Base-by-base conservation (phyloP, 164 flowering plant species). In the Berberis vulgaris region DNA sequence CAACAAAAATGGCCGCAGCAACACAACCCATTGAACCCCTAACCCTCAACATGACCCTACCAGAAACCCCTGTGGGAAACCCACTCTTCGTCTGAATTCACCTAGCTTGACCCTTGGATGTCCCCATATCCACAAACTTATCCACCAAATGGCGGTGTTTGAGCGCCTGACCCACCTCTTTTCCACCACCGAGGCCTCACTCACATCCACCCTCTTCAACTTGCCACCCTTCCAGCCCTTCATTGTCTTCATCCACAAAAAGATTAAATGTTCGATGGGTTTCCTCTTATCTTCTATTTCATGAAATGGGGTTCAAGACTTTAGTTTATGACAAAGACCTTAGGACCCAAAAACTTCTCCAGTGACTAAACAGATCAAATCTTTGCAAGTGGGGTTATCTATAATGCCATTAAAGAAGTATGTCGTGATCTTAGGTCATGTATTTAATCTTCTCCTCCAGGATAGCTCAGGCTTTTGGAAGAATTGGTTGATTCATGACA, bases 81-180 rank as follows among this genome's bases (percentile, higher is more conserved):
- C 53, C 54, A 2, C 49, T 68, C 10, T 60, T 64, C 62, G 54
- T 79, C 69, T 71, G 90, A 41, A 74, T 87, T 79, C 94, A 96
- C 1, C 83, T 88, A 0, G 96, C 87, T 59, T 71, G 63, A 11
- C 60, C 56, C 2, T 6, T 76, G 40, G 98, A 91, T 73, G 92
- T 89, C 45, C 88, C 10, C 80, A 72, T 71, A 78, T 91, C 73
- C 91, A 84, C 84, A 82, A 81, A 63, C 80, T 86, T 64, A 83
- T 86, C 77, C 79, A 86, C 81, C 92, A 87, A 65, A 82, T 92
- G 95, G 98, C 98, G 53, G 91, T 77, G 61, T 92, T 87, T 82
- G 95, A 87, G 72, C 80, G 75, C 40, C 87, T 89, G 59, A 73
- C 91, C 63, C 77, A 92, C 70, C 84, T 72, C 64, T 87, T 70